These are phyloP conservation scores for Drechslerella stenobrocha DNA, from an alignment of 2,329 filamentous ascomycete genomes.

Conservation along the genomic window DNA sequence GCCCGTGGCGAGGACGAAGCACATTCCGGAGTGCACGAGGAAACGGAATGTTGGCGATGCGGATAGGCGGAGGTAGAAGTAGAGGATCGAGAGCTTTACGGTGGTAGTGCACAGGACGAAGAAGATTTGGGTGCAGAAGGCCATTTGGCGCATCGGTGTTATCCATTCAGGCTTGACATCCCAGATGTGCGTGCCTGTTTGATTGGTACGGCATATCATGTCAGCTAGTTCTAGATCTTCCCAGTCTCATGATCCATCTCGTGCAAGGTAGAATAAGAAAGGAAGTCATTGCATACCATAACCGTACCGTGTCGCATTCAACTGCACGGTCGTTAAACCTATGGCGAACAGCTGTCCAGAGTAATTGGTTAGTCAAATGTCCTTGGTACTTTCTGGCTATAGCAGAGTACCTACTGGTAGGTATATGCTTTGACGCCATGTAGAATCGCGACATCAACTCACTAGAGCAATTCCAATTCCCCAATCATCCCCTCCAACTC, in stretches of 20 bases:
- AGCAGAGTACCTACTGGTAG: not conserved
- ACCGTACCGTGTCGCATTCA: slow-evolving; percentile 36
- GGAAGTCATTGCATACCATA: slow-evolving; percentile 42
- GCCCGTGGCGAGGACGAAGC: slow-evolving; percentile 20
- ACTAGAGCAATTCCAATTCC: slow-evolving; percentile 28
- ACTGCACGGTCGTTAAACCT: slow-evolving; percentile 29
- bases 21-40: slow-evolving; percentile 30
- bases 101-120: slow-evolving; percentile 41
- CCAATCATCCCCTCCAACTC: slow-evolving; percentile 38
- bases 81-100: slow-evolving; percentile 45
- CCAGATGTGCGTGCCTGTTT: slow-evolving; percentile 41
- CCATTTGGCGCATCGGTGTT: slow-evolving; percentile 44
- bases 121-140: slow-evolving; percentile 41
- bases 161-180: slow-evolving; percentile 42
- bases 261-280: too few species aligned
- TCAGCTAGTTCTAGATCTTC: too few species aligned
- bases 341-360: slow-evolving; percentile 24
- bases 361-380: not conserved
- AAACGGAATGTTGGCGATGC: slow-evolving; percentile 26
- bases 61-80: slow-evolving; percentile 43
- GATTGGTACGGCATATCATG: too few species aligned
- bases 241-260: too few species aligned
- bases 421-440: not conserved
- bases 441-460: not conserved
- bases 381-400: not conserved